phyloP scores from a whole-genome alignment of 2,329 filamentous ascomycete species.

The Botrytis cinerea region DNA sequence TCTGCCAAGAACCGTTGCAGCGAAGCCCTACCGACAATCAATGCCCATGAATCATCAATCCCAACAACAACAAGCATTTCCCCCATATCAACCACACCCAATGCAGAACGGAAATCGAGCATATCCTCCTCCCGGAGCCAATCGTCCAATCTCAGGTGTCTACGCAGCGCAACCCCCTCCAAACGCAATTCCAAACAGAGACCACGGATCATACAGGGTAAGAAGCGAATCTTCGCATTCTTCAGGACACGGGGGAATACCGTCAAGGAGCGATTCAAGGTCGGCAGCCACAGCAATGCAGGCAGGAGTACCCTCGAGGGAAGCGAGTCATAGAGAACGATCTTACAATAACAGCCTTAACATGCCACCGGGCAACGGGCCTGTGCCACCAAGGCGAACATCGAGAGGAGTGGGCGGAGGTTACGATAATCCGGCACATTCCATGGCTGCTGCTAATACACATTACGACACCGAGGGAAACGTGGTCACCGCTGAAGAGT shows the following conservation, averaged over 20 bases:
- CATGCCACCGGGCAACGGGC: conserved; percentile 55
- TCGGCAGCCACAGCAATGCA: conserved; percentile 57
- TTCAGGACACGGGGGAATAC: conserved; percentile 53
- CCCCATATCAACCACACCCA: conserved; percentile 48
- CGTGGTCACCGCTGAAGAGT: conserved; percentile 74
- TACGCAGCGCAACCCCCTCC: conserved; percentile 46
- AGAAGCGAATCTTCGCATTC: conserved; percentile 60
- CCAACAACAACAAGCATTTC: conserved; percentile 46
- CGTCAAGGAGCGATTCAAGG: conserved; percentile 64
- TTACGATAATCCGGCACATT: conserved; percentile 43
- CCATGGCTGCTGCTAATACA: conserved; percentile 40
- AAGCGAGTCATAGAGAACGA: conserved; percentile 68
- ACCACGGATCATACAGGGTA: conserved; percentile 52
- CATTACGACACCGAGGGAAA: conserved; percentile 60
- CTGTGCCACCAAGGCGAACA: conserved; percentile 72
- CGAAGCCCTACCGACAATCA: conserved; percentile 46
- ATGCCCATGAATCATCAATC: conserved; percentile 49
- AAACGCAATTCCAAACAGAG: conserved; percentile 45
- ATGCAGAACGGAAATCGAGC: conserved; percentile 44
- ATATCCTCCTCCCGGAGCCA: conserved; percentile 41
- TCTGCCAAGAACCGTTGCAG: conserved; percentile 34
- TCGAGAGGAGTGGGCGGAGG: conserved; percentile 70
- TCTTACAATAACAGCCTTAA: conserved; percentile 63
- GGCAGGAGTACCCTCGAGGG: conserved; percentile 63
- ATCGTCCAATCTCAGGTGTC: conserved; percentile 50